Base-by-base conservation (phyloP, 2,329 filamentous ascomycete genomes). In the Colletotrichum lupini region DNA sequence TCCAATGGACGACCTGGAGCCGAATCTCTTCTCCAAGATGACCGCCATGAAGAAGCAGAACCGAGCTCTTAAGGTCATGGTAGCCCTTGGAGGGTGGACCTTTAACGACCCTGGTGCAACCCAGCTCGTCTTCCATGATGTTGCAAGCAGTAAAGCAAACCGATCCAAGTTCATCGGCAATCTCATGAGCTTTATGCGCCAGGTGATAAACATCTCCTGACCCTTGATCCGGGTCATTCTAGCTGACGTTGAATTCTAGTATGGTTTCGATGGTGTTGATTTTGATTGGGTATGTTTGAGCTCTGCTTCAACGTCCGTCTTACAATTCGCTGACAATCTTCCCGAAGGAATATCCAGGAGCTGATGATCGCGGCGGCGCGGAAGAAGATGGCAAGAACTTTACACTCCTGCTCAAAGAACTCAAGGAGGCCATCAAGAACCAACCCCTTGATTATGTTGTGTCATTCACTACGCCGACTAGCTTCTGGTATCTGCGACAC, bases 231-330 rank as follows among this genome's bases (percentile, higher is more conserved):
- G 12, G 35, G 35, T 37, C 35, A 37, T 16, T 37, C 12, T 14
- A 37, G 35, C 35, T 37, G 12, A 37, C 35, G 35, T 37, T 16
- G 5, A 5, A 16, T 14, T 37, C 35, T 37, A 37, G 35, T 28
- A 70, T 28, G 46, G 53, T n/a, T 56, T 67, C 11, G 57, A 67
- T 37, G 68, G 68, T 7, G 26, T 87, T 11, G 85, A 87, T 57
- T 77, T 86, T 55, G 85, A 87, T 75, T 88, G 86, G 86, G 85
- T 37, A 37, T 37, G 35, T 37, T 37, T 37, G 35, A 37, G 14
- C 12, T 16, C 35, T 37, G 35, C 35, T 37, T 37, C 32, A 14
- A 37, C 12, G 4, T 37, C 14, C 35, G 14, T 37, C 16, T 12
- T 16, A 16, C 35, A 12, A 37, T 1, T 37, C 12, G 12, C 35